Evolutionary conservation across 257 asterid species (phyloP).

Genomic region (Haberlea rhodopensis): DNA sequence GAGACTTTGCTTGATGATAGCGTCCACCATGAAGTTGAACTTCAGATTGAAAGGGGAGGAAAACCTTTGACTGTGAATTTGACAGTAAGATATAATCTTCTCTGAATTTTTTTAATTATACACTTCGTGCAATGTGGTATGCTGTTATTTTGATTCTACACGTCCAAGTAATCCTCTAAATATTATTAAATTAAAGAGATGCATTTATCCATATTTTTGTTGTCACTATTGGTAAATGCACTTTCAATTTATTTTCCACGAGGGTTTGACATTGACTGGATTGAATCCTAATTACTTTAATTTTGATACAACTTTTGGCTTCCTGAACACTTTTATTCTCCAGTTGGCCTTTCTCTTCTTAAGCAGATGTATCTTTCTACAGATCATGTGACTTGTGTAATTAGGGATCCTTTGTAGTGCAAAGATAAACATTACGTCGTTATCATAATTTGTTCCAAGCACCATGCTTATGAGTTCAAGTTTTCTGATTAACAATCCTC

Average conservation of each 20-base stretch:
- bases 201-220: neutral
- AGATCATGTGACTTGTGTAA: slow-evolving; percentile 15
- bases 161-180: slow-evolving; percentile 2
- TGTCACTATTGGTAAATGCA: slow-evolving; percentile 20
- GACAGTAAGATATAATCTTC: slow-evolving; percentile 46
- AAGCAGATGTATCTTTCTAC: neutral
- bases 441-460: slow-evolving; percentile 13
- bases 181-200: slow-evolving; percentile 13
- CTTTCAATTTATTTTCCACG: neutral
- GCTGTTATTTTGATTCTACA: neutral
- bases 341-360: slow-evolving; percentile 16
- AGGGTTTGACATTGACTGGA: slow-evolving; percentile 13
- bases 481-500: slow-evolving; percentile 8
- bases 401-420: slow-evolving; percentile 7
- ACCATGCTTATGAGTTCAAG: neutral
- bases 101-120: slow-evolving; percentile 4
- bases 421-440: neutral
- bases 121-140: slow-evolving; percentile 9
- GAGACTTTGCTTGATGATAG: slow-evolving; percentile 89
- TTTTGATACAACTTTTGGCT: slow-evolving; percentile 20
- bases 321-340: slow-evolving; percentile 12
- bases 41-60: slow-evolving; percentile 98
- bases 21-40: slow-evolving; percentile 69
- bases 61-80: slow-evolving; percentile 67
- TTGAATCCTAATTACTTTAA: slow-evolving; percentile 15